Conservation (phyloP, 1,284 basidiomycete genomes). For the Chalciporus sp. region DNA sequence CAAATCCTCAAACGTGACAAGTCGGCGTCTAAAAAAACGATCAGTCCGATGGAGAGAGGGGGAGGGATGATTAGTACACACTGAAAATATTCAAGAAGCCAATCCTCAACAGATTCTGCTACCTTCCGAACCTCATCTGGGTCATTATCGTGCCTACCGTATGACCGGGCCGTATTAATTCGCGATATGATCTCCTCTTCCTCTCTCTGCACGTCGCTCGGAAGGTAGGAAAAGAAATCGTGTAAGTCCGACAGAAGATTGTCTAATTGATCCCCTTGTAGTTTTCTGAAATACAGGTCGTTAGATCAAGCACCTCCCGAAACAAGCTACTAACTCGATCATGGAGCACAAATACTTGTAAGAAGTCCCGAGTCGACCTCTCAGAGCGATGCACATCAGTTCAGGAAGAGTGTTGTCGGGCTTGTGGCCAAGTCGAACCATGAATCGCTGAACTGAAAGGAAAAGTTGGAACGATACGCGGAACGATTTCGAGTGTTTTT, state of each 20-base stretch:
- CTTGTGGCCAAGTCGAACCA: constrained; percentile 45
- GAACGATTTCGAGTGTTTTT: constrained; percentile 35
- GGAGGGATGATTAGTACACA: constrained; percentile 30
- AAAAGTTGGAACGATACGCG: constrained; percentile 53
- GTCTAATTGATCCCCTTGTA: constrained; percentile 42
- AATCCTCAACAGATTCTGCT: constrained; percentile 40
- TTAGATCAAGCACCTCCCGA: neutral
- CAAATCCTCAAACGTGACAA: constrained; percentile 50
- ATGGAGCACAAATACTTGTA: constrained; percentile 46
- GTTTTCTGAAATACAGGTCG: constrained; percentile 43
- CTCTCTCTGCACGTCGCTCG: constrained; percentile 27
- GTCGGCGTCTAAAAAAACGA: constrained; percentile 38
- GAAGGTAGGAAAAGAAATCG: constrained; percentile 36
- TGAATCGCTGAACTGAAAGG: constrained; percentile 43
- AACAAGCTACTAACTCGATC: constrained; percentile 43
- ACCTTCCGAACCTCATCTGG: constrained; percentile 10
- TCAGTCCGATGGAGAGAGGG: neutral
- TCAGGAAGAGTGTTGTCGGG: constrained; percentile 30
- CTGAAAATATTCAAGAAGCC: constrained; percentile 55
- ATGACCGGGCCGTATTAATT: constrained; percentile 33
- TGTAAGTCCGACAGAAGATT: constrained; percentile 43
- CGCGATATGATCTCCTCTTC: constrained; percentile 42
- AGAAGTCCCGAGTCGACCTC: constrained; percentile 44
- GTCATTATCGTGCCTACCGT: constrained; percentile 20
- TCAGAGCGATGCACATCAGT: constrained; percentile 41